Percentiles rank a stretch among this genome's conserved stretches.
phyloP scores from a whole-genome alignment of 305 asterid genomes.

The Lippia alba region DNA sequence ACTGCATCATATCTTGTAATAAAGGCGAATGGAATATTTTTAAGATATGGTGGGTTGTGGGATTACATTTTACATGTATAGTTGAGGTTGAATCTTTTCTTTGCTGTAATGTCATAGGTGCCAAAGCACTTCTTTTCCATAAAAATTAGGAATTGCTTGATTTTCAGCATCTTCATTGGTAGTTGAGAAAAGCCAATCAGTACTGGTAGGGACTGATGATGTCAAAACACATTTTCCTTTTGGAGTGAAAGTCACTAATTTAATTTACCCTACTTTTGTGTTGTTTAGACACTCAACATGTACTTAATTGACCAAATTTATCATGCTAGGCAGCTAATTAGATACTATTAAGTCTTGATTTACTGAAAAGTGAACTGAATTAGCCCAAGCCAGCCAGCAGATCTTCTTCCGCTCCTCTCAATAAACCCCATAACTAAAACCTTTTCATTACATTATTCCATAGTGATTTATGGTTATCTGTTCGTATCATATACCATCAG shows the following conservation, averaged over 20 bases:
- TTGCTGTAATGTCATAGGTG: slow-evolving; percentile 8
- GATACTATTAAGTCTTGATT: background rate
- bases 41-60: slow-evolving; percentile 15
- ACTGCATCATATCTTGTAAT: slow-evolving; percentile 22
- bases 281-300: background rate
- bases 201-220: slow-evolving; percentile 14
- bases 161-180: slow-evolving; percentile 1
- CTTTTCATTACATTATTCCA: slow-evolving; percentile 4
- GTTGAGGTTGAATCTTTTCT: slow-evolving; percentile 9
- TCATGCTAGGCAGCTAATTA: background rate
- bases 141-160: slow-evolving; percentile 15
- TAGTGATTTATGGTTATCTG: slow-evolving; percentile 5
- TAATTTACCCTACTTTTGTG: background rate
- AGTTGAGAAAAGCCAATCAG: slow-evolving; percentile 6
- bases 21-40: background rate
- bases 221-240: background rate
- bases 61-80: slow-evolving; percentile 3
- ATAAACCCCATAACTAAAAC: background rate
- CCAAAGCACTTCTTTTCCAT: background rate
- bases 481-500: slow-evolving; percentile 17
- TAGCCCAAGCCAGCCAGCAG: background rate
- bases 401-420: background rate
- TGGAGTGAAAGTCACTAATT: slow-evolving; percentile 2
- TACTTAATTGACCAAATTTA: slow-evolving; percentile 13
- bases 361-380: background rate